Conservation (phyloP, 306 rosid species). For the Begonia peltatifolia region DNA sequence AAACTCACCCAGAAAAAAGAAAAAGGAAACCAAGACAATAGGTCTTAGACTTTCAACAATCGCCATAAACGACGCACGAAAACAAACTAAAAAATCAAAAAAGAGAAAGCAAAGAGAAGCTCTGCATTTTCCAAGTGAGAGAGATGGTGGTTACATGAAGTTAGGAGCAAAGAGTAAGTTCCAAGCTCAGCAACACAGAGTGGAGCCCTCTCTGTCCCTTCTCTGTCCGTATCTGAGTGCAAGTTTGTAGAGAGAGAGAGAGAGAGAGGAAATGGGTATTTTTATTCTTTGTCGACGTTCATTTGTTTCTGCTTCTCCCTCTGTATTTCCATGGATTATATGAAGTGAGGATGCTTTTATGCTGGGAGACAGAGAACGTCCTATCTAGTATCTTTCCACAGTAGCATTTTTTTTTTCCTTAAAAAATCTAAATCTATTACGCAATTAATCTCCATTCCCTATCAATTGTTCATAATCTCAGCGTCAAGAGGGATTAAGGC, state of each 20-base stretch:
- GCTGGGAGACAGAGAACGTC: slow-evolving; percentile 1
- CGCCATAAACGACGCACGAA: background rate
- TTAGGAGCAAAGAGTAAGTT: background rate
- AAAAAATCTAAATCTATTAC: too few species aligned
- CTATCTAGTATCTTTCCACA: background rate
- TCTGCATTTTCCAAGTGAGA: background rate
- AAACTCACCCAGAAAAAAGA: background rate
- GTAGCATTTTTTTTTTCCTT: background rate
- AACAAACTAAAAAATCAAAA: background rate
- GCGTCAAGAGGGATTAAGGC: too few species aligned
- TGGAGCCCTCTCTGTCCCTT: slow-evolving; percentile 1
- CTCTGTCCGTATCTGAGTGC: background rate
- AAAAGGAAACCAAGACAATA: background rate
- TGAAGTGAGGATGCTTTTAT: slow-evolving; percentile 5
- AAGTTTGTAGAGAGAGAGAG: background rate
- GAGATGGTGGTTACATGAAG: slow-evolving; percentile 3
- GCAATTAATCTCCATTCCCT: background rate
- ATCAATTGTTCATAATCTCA: too few species aligned
- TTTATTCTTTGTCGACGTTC: background rate
- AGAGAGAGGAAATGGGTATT: slow-evolving; percentile 5
- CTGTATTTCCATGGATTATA: background rate
- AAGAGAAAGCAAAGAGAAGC: background rate
- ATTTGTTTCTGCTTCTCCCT: slow-evolving; percentile 1
- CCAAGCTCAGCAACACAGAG: background rate
- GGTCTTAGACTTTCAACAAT: too few species aligned